These are phyloP conservation scores for Apodospora peruviana DNA, from an alignment of 495 filamentous ascomycete genomes.

Conservation along the genomic window DNA sequence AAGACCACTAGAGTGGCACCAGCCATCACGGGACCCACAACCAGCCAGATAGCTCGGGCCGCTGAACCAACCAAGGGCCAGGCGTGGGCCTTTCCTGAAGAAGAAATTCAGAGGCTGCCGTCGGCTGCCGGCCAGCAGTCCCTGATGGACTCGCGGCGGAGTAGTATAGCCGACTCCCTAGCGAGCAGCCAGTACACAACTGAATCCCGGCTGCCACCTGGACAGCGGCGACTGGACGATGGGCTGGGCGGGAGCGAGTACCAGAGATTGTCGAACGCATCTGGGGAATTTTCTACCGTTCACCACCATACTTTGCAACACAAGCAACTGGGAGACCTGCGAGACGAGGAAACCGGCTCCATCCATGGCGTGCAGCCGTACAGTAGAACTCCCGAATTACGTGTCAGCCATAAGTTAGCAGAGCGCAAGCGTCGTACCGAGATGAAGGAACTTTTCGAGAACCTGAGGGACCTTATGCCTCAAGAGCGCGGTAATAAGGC, in stretches of 20 bases:
- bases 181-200: conserved; percentile 67
- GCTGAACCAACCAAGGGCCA: conserved; percentile 77
- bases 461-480: conserved; percentile 73
- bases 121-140: conserved; percentile 45
- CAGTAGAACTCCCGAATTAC: conserved; percentile 89
- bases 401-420: conserved; percentile 91
- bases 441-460: conserved; percentile 97
- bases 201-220: conserved; percentile 63
- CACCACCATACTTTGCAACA: conserved; percentile 77
- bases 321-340: conserved; percentile 61
- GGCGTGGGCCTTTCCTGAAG: conserved; percentile 77
- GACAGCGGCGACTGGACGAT: conserved; percentile 61
- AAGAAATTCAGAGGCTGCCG: conserved; percentile 50
- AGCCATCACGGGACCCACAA: conserved; percentile 69
- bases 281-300: conserved; percentile 36
- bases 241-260: conserved; percentile 28
- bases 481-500: conserved; percentile 86
- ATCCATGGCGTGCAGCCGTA: conserved; percentile 68
- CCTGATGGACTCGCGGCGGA: conserved; percentile 60
- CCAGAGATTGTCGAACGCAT: conserved; percentile 27
- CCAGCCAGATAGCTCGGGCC: conserved; percentile 71
- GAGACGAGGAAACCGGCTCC: conserved; percentile 49
- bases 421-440: conserved; percentile 94
- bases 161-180: conserved; percentile 67
- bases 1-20: conserved; percentile 59